These are phyloP conservation scores for Anaeromyces robustus DNA, from an alignment of 192 early-diverging fungal genomes.

Conservation along the genomic window DNA sequence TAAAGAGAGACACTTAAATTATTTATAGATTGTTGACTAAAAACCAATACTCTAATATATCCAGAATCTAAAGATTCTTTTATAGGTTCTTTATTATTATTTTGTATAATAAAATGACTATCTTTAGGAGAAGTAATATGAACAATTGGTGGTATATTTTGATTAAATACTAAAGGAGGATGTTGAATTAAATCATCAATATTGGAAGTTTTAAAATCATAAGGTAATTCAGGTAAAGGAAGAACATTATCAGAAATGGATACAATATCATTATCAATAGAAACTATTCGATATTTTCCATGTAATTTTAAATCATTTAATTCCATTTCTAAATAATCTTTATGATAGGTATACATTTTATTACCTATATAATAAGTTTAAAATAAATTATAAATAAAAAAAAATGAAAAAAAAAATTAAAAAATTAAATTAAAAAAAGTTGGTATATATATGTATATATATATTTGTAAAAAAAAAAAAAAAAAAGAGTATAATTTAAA, in stretches of 20 bases:
- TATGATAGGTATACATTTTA: slow-evolving; percentile 46
- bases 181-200: slow-evolving; percentile 2
- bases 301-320: slow-evolving; percentile 82
- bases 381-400: too few relatives aligned
- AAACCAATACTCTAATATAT: slow-evolving; percentile 64
- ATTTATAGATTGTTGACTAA: slow-evolving; percentile 25
- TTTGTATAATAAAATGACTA: too few relatives aligned
- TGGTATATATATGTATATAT: too few relatives aligned
- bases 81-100: slow-evolving; percentile 66
- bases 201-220: slow-evolving; percentile 8
- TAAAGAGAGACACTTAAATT: slow-evolving; percentile 18
- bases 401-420: too few relatives aligned
- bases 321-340: slow-evolving; percentile 64
- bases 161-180: slow-evolving; percentile 13
- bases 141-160: slow-evolving; percentile 42
- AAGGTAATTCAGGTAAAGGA: slow-evolving; percentile 40
- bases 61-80: slow-evolving; percentile 36
- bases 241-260: slow-evolving; percentile 61
- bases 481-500: too few relatives aligned
- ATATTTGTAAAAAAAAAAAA: too few relatives aligned
- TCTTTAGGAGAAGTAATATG: slow-evolving; percentile 74
- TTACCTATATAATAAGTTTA: slow-evolving; percentile 10
- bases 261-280: slow-evolving; percentile 73
- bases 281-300: slow-evolving; percentile 64
- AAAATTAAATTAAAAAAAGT: too few relatives aligned